phyloP scores from a whole-genome alignment of 1,139 yeast genomes.

The Sugiyamaella novakii region DNA sequence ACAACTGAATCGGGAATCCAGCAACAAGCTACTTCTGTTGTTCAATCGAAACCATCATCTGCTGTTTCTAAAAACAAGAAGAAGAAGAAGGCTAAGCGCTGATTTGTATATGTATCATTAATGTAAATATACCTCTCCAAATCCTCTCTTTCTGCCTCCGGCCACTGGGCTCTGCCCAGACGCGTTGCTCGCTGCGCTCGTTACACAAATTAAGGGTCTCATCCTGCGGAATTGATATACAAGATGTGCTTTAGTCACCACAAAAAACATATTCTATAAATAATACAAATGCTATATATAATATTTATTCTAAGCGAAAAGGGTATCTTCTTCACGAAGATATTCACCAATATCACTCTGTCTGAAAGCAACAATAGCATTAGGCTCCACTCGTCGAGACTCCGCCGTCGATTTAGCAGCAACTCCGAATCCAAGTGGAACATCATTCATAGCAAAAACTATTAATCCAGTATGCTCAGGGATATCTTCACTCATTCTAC shows the following conservation, averaged over 20 bases:
- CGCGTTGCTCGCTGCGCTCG: background rate
- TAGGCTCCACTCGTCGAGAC: conserved; percentile 85
- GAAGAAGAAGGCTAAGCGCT: conserved; percentile 48
- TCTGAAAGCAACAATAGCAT: conserved; percentile 91
- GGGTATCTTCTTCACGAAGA: conserved; percentile 94
- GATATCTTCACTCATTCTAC: conserved; percentile 94
- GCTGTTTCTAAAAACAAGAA: conserved; percentile 44
- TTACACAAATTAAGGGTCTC: background rate
- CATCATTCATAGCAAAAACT: conserved; percentile 87
- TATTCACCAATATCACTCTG: conserved; percentile 99
- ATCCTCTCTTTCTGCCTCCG: background rate
- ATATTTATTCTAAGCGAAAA: conserved; percentile 62
- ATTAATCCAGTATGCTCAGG: conserved; percentile 98
- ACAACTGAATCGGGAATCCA: conserved; percentile 47
- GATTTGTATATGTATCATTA: conserved; percentile 10
- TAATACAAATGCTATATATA: conserved; percentile 11
- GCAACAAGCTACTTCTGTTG: conserved; percentile 30
- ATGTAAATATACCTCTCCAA: background rate
- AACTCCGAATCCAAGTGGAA: conserved; percentile 95
- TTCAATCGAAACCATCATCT: conserved; percentile 25
- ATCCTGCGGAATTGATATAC: no score
- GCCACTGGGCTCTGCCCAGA: background rate
- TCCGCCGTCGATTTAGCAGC: conserved; percentile 92
- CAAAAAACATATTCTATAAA: conserved; percentile 6
- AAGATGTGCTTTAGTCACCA: no score